phyloP scores from a whole-genome alignment of 2,329 filamentous ascomycete species.

The Ophiocordyceps robertsii region DNA sequence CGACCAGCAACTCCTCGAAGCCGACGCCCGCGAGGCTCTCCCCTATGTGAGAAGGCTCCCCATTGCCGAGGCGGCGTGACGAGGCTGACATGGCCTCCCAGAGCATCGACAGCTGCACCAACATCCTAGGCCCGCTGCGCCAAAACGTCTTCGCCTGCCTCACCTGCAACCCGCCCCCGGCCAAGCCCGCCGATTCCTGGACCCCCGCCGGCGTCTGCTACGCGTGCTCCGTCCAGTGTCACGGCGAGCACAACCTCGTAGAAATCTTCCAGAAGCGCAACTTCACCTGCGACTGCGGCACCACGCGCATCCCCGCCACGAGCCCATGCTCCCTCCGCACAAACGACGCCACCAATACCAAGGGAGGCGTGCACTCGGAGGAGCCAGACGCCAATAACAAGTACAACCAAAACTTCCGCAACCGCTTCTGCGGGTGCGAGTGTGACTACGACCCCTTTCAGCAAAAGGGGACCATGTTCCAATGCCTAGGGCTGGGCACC shows the following conservation, averaged over 20 bases:
- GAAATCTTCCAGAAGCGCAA: constrained; percentile 93
- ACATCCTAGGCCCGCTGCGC: constrained; percentile 73
- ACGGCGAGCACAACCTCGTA: constrained; percentile 87
- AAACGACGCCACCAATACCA: constrained; percentile 58
- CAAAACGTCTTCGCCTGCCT: constrained; percentile 87
- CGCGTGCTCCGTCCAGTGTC: constrained; percentile 90
- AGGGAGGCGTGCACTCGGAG: constrained; percentile 67
- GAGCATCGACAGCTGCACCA: constrained; percentile 91
- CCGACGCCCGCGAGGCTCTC: constrained; percentile 85
- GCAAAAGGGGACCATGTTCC: constrained; percentile 96
- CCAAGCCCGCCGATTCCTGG: constrained; percentile 36
- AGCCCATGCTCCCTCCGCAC: constrained; percentile 65
- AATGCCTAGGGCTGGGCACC: constrained; percentile 77
- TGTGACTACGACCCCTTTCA: constrained; percentile 78
- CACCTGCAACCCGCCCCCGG: constrained; percentile 77
- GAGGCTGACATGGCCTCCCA: constrained; percentile 20
- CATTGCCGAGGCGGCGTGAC: too few species aligned
- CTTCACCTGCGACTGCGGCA: constrained; percentile 94
- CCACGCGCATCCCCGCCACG: constrained; percentile 57
- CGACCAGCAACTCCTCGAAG: constrained; percentile 79
- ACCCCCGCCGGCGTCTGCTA: constrained; percentile 78
- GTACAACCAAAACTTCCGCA: constrained; percentile 94
- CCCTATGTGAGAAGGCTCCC: constrained; percentile 55
- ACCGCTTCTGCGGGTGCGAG: constrained; percentile 80
- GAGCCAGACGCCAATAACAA: constrained; percentile 59